These are phyloP conservation scores for Colletotrichum lupini DNA, from an alignment of 2,329 filamentous ascomycete species.

Conservation along the genomic window DNA sequence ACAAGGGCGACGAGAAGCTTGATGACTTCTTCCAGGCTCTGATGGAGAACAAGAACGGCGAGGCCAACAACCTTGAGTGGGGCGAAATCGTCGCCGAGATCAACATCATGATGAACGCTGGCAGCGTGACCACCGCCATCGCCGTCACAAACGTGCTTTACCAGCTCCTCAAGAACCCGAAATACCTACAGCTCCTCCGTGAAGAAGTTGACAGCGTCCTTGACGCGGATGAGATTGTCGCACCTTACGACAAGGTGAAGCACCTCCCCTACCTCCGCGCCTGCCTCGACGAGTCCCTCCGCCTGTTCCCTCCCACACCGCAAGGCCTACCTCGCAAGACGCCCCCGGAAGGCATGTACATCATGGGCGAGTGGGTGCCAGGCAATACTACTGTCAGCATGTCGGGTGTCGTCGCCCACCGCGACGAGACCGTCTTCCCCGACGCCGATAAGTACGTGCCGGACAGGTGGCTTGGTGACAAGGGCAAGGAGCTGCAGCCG, in stretches of 20 bases:
- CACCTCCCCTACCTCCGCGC: conserved; percentile 63
- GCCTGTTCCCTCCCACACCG: conserved; percentile 55
- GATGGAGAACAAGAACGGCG: conserved; percentile 57
- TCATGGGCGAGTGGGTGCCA: conserved; percentile 57
- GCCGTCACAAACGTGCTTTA: conserved; percentile 65
- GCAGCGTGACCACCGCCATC: conserved; percentile 59
- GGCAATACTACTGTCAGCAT: conserved; percentile 56
- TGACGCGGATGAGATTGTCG: conserved; percentile 54
- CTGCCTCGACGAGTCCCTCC: conserved; percentile 61
- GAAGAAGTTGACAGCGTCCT: conserved; percentile 58
- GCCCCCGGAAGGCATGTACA: conserved; percentile 53
- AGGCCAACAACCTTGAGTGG: conserved; percentile 59
- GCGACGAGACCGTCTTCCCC: conserved; percentile 21
- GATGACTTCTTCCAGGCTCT: conserved; percentile 69
- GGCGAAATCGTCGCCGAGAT: conserved; percentile 69
- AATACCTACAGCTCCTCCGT: conserved; percentile 50
- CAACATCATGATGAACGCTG: conserved; percentile 63
- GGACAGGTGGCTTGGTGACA: conserved; percentile 50
- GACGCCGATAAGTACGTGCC: conserved; percentile 41
- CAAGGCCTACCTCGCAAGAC: conserved; percentile 56
- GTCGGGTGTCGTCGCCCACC: conserved; percentile 43
- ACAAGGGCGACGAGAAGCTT: conserved; percentile 61
- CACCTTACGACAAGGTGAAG: conserved; percentile 61
- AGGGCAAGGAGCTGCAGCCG: conserved; percentile 50
- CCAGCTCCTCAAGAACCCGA: conserved; percentile 60